A percentile compares a stretch with the other conserved stretches of the same genome.
Conservation (phyloP, 768 basidiomycete genomes). For the Asterophora lycoperdoides region DNA sequence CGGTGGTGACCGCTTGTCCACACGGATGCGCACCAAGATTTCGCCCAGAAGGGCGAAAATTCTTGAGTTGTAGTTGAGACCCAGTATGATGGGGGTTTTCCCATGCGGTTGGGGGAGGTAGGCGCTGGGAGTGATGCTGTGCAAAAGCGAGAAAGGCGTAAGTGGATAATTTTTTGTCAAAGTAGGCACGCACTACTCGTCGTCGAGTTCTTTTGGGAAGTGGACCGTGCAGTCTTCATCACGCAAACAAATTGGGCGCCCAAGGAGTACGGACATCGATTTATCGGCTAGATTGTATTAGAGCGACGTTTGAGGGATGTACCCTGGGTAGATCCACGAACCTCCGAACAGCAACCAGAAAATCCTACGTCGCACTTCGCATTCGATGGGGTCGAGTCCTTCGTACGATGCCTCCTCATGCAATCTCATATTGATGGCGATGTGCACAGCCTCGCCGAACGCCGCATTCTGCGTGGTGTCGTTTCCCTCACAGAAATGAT, state of each 20-base stretch:
- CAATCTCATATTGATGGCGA: conserved; percentile 77
- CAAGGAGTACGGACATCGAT: conserved; percentile 82
- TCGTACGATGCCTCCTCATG: conserved; percentile 85
- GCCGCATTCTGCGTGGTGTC: conserved; percentile 85
- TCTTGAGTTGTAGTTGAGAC: conserved; percentile 82
- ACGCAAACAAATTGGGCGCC: conserved; percentile 78
- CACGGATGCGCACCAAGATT: conserved; percentile 81
- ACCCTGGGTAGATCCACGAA: conserved; percentile 28
- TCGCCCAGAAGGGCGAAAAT: conserved; percentile 85
- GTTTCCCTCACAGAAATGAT: conserved; percentile 86
- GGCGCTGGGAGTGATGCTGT: conserved; percentile 76
- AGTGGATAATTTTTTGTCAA: conserved; percentile 28
- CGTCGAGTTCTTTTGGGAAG: conserved; percentile 84
- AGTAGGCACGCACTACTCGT: conserved; percentile 69
- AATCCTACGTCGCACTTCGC: conserved; percentile 76
- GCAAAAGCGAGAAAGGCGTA: conserved; percentile 16
- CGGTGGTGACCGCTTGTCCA: conserved; percentile 82
- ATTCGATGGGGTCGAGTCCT: conserved; percentile 80
- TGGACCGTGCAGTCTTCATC: conserved; percentile 90
- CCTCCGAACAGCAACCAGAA: conserved; percentile 92
- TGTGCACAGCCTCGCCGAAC: conserved; percentile 82
- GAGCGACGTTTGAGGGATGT: too few relatives aligned
- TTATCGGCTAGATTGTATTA: conserved; percentile 64
- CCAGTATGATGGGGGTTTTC: conserved; percentile 79
- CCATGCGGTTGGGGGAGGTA: conserved; percentile 87